Evolutionary conservation across 352 stramenopile genomes (phyloP).

Genomic region (Blastocystis sp.): DNA sequence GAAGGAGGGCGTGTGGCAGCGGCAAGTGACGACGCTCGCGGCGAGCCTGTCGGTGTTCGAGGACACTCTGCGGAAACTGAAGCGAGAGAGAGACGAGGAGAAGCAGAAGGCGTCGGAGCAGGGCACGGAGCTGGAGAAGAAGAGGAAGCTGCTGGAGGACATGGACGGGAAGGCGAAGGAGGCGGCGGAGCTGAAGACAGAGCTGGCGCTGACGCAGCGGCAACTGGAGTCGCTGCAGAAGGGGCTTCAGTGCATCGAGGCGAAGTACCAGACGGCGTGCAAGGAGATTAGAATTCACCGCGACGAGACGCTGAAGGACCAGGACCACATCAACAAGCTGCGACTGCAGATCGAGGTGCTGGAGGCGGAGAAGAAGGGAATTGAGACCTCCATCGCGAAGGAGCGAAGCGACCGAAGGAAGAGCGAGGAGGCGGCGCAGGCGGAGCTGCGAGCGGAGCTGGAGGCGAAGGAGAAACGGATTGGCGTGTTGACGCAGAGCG

Average conservation of each 20-base stretch:
- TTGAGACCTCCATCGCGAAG: slow-evolving; percentile 8
- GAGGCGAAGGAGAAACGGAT: not conserved
- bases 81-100: not conserved
- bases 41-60: not conserved
- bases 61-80: not conserved
- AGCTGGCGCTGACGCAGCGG: not conserved
- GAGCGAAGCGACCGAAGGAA: slow-evolving; percentile 4
- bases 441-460: not conserved
- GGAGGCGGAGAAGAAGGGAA: slow-evolving; percentile 52
- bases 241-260: slow-evolving; percentile 8
- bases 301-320: not conserved
- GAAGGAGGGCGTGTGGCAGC: not conserved
- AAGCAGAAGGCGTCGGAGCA: not conserved
- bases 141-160: not conserved
- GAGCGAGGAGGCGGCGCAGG: not conserved
- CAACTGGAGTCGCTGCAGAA: slow-evolving; percentile 17
- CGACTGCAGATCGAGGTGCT: slow-evolving; percentile 43
- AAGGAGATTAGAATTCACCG: not conserved
- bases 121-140: not conserved
- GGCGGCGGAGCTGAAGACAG: not conserved
- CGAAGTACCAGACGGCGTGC: slow-evolving; percentile 28
- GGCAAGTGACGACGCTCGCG: not conserved
- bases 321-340: slow-evolving; percentile 10
- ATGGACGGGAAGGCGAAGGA: not conserved
- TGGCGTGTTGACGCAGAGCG: not conserved